Evolutionary conservation across 2,329 filamentous ascomycete genomes (phyloP).

Genomic region (Xylariaceae sp.): DNA sequence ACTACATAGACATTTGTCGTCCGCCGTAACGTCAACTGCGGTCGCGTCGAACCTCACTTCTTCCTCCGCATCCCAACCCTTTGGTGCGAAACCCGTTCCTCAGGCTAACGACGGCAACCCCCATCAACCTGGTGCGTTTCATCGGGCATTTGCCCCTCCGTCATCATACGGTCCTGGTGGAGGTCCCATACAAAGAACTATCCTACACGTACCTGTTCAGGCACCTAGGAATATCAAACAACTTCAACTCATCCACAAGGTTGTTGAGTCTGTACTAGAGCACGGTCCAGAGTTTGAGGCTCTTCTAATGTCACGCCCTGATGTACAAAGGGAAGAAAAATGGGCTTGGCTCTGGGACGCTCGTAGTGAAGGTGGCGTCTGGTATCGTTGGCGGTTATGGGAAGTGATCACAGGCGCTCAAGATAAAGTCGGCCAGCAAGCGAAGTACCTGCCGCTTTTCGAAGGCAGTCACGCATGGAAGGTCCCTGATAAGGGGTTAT

Average conservation of each 20-base stretch:
- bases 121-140: slow-evolving; percentile 47
- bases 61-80: slow-evolving; percentile 65
- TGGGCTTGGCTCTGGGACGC: slow-evolving; percentile 96
- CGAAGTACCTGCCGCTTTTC: slow-evolving; percentile 67
- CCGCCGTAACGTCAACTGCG: slow-evolving; percentile 60
- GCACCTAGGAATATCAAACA: slow-evolving; percentile 78
- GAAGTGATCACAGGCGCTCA: slow-evolving; percentile 73
- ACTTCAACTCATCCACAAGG: slow-evolving; percentile 83
- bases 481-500: slow-evolving; percentile 70
- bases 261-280: slow-evolving; percentile 76
- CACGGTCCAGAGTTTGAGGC: slow-evolving; percentile 90
- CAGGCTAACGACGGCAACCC: slow-evolving; percentile 42
- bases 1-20: slow-evolving; percentile 81
- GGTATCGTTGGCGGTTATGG: slow-evolving; percentile 93
- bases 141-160: slow-evolving; percentile 75
- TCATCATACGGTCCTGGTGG: slow-evolving; percentile 61
- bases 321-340: slow-evolving; percentile 83
- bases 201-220: slow-evolving; percentile 70
- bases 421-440: slow-evolving; percentile 44
- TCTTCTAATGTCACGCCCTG: slow-evolving; percentile 81
- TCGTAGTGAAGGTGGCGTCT: slow-evolving; percentile 76
- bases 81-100: slow-evolving; percentile 72
- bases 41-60: slow-evolving; percentile 42
- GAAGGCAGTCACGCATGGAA: slow-evolving; percentile 80
- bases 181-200: slow-evolving; percentile 46